Evolutionary conservation across 495 filamentous ascomycete species (phyloP), one percentile per base, ranked within the genome.

Genomic region (Echria macrotheca): DNA sequence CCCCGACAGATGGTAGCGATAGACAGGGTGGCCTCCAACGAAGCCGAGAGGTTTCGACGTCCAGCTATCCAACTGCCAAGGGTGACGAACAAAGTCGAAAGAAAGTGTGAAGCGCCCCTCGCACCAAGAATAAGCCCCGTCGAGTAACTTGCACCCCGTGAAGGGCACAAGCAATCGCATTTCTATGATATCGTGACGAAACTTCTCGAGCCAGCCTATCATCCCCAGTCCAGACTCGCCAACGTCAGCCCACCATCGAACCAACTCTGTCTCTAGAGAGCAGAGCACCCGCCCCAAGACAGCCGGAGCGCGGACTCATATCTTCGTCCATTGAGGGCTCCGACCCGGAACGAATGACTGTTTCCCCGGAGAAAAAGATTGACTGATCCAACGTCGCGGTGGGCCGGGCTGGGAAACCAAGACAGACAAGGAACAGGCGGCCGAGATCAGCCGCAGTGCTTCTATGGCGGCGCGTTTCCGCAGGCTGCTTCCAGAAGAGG

Each of bases 111-210:
- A 59, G 70, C 28, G 19, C 86, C 83, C 86, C 91, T 96, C 90
- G 89, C 86, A 82, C 87, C 93, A 87, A 96, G 89, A 96, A 95
- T 98, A 89, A 96, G 93, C 93, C 93, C 93, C 93, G 95, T 98
- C 89, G 89, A 95, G 93, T 96, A 91, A 94, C 87, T 80, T 64
- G 65, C 58, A 53, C 79, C 81, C 79, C 72, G 67, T 23, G 40
- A 11, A 21, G 32, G 7, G 5, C 18, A 53, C 54, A 61, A 77
- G 87, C 88, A 96, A 96, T 96, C 93, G 91, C 91, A 96, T 98
- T 81, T 85, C 93, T 96, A 81, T 96, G 75, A 66, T 22, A 87
- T 80, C 82, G 74, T 82, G 91, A 96, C 91, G 87, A 95, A 91
- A 77, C 70, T 66, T 73, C 65, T 67, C 59, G 65, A 60, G 67